A percentile compares a stretch with the other conserved stretches of the same genome.
Evolutionary conservation across 805 yeast genomes (phyloP).

Genomic region (Nakazawaea wyomingensis): DNA sequence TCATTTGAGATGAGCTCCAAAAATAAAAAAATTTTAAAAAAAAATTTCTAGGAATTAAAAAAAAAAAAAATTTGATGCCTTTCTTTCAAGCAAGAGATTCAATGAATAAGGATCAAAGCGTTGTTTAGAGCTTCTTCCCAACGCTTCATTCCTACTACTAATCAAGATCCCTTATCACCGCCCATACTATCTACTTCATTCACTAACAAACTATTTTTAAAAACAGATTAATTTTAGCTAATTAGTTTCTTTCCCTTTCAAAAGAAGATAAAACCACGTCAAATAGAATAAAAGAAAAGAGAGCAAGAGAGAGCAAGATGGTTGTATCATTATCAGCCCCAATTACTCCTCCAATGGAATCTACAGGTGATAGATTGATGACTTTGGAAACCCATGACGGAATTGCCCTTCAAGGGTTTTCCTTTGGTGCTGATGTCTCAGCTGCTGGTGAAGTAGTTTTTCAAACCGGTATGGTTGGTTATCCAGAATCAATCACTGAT

Average conservation of each 20-base stretch:
- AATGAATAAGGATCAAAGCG: too few relatives aligned
- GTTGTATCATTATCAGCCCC: slow-evolving; percentile 62
- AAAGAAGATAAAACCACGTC: not conserved
- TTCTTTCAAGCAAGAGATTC: too few relatives aligned
- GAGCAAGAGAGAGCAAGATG: slow-evolving; percentile 20
- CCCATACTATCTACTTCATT: too few relatives aligned
- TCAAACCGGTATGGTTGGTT: slow-evolving; percentile 99
- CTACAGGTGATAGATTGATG: slow-evolving; percentile 76
- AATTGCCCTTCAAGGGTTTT: slow-evolving; percentile 83
- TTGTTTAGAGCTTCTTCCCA: too few relatives aligned
- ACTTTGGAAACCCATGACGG: slow-evolving; percentile 90
- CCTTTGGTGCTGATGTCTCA: slow-evolving; percentile 88
- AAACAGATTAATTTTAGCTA: slow-evolving; percentile 1
- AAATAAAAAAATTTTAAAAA: too few relatives aligned
- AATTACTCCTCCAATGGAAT: slow-evolving; percentile 84
- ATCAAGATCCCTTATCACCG: not conserved
- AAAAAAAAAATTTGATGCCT: too few relatives aligned
- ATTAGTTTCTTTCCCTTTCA: not conserved
- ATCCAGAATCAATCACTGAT: slow-evolving; percentile 96
- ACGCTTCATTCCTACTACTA: not conserved
- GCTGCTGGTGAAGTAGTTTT: slow-evolving; percentile 97
- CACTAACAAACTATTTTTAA: not conserved
- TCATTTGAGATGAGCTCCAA: not conserved
- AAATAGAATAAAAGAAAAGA: not conserved
- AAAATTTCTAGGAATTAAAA: too few relatives aligned